Evolutionary conservation across 2,329 filamentous ascomycete species (phyloP), one percentile per base, ranked within the genome.

Genomic region (Penicillium sp.): DNA sequence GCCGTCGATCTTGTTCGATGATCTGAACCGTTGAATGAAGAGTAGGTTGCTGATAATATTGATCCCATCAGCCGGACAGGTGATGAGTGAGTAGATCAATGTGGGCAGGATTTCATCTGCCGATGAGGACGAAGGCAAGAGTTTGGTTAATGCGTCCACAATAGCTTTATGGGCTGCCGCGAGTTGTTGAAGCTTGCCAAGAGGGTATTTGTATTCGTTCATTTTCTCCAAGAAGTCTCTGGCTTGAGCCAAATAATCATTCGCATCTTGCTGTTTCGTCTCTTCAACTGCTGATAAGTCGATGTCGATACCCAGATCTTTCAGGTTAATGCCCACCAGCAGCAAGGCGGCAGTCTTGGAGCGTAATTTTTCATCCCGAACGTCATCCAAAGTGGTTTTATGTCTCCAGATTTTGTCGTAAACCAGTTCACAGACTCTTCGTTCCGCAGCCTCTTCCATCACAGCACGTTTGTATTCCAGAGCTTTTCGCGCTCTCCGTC

Each of bases 31-130:
- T 70, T 97, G 92, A 62, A 97, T 92, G 71, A 97, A 99, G 64
- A 89, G 86, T n/a, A 95, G 80, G 71, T 99, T 95, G 78, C 93
- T 97, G 68, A 96, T 91, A 53, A 92, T 88, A 71, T 92, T 90
- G 46, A 97, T 87, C 31, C 87, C 85, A 72, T 94, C 89, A 0
- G 92, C 89, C 0, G 91, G 88, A 43, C 92, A 88, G 2, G 92
- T 97, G 69, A 99, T 95, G 57, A 99, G 83, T 0, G 92, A 90
- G 76, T 96, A 99, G 58, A 99, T 99, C 59, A 99, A 82, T 73
- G 96, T 96, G 0, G 94, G 94, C 72, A 99, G 86, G 52, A 99
- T 95, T 75, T 97, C 94, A 69, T 99, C 94, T 2, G 94, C 94
- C 1, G 94, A 97, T 1, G 94, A 96, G 0, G 84, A 84, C 0